Percentiles rank a stretch among this genome's conserved stretches.
phyloP scores from a whole-genome alignment of 2,329 filamentous ascomycete genomes.

The Botrytis galanthina region DNA sequence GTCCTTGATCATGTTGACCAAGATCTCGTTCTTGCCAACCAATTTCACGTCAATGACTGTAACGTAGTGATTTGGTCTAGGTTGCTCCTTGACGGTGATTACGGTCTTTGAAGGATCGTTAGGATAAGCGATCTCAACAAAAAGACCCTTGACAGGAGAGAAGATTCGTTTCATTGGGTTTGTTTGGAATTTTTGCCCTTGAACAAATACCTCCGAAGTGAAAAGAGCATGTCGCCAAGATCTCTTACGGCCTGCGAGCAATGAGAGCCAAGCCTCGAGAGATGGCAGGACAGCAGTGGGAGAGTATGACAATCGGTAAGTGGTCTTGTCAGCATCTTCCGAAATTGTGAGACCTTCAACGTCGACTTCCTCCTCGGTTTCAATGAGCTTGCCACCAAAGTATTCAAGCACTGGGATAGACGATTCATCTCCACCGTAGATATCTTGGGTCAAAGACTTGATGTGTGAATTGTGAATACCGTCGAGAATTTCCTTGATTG shows the following conservation, averaged over 20 bases:
- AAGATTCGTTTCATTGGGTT: constrained; percentile 94
- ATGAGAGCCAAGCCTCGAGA: constrained; percentile 78
- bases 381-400: constrained; percentile 84
- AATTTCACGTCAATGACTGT: constrained; percentile 86
- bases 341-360: constrained; percentile 83
- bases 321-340: constrained; percentile 75
- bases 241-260: constrained; percentile 79
- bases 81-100: constrained; percentile 84
- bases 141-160: constrained; percentile 78
- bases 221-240: constrained; percentile 96
- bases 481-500: constrained; percentile 91
- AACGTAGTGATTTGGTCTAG: constrained; percentile 79
- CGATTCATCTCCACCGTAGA: constrained; percentile 71
- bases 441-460: constrained; percentile 69
- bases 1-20: constrained; percentile 89
- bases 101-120: constrained; percentile 79
- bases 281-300: constrained; percentile 73
- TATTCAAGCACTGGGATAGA: constrained; percentile 87
- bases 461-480: constrained; percentile 89
- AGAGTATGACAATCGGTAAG: constrained; percentile 77
- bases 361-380: constrained; percentile 69
- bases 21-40: constrained; percentile 72
- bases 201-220: constrained; percentile 87
- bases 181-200: constrained; percentile 94
- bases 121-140: constrained; percentile 82